phyloP scores from a whole-genome alignment of 805 yeast species.

The Sugiyamaella boreocaroliniensis region DNA sequence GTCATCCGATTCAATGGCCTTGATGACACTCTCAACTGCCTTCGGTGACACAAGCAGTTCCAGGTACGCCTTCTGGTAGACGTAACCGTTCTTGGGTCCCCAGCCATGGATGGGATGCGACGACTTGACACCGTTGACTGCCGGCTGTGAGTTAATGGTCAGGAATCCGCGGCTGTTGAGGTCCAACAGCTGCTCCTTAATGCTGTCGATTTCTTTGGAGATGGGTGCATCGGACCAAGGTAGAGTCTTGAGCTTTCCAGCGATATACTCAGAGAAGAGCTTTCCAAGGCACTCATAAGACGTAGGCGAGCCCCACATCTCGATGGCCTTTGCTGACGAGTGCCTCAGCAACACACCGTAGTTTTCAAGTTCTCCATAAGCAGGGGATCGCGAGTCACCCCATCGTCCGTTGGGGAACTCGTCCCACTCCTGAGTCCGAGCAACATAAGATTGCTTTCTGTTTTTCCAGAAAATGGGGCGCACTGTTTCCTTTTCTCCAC shows the following conservation, averaged over 20 bases:
- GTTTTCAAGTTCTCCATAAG: constrained; percentile 83
- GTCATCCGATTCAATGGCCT: constrained; percentile 39
- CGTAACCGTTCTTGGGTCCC: constrained; percentile 93
- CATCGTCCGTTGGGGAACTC: constrained; percentile 98
- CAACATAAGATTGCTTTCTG: constrained; percentile 81
- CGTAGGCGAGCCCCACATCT: constrained; percentile 83
- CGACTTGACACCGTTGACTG: constrained; percentile 72
- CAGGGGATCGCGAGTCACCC: constrained; percentile 98
- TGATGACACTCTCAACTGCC: constrained; percentile 41
- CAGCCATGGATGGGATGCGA: constrained; percentile 73
- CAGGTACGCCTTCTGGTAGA: constrained; percentile 88
- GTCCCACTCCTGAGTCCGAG: constrained; percentile 91
- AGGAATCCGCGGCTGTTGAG: constrained; percentile 63
- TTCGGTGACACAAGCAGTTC: constrained; percentile 72
- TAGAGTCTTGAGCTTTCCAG: constrained; percentile 62
- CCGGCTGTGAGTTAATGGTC: constrained; percentile 92
- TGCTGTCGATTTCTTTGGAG: constrained; percentile 62
- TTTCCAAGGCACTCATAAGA: constrained; percentile 51
- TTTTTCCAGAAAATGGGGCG: constrained; percentile 96
- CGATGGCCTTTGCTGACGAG: constrained; percentile 62
- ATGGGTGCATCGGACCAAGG: constrained; percentile 97
- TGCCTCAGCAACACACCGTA: constrained; percentile 79
- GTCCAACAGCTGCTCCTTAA: constrained; percentile 51
- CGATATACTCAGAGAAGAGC: constrained; percentile 61
- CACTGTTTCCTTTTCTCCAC: constrained; percentile 65